phyloP scores from a whole-genome alignment of 2,329 filamentous ascomycete species.

The Pseudomassariella vexata region DNA sequence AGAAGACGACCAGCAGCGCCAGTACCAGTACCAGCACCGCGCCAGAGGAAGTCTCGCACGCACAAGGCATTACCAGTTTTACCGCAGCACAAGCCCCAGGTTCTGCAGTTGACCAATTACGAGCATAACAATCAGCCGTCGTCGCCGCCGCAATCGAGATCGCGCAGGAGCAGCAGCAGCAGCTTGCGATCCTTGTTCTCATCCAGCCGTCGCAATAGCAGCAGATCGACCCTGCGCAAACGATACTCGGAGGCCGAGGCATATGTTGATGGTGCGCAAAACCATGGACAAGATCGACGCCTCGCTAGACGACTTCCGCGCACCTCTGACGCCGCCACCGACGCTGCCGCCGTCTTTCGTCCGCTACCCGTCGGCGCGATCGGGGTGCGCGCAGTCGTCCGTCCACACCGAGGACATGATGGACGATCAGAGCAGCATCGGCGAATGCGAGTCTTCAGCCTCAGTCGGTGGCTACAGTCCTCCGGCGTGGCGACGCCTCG shows the following conservation, averaged over 20 bases:
- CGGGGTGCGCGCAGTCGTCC: constrained; percentile 33
- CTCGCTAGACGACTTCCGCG: constrained; percentile 45
- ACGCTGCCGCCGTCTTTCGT: constrained; percentile 28
- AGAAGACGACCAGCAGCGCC: constrained; percentile 1
- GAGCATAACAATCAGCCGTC: constrained; percentile 12
- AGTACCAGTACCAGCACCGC: constrained; percentile 1
- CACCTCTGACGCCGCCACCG: constrained; percentile 38
- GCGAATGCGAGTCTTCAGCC: constrained; percentile 23
- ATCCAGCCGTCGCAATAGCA: constrained; percentile 13
- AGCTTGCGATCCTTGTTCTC: constrained; percentile 23
- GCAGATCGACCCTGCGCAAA: too few relatives aligned
- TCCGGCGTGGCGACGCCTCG: constrained; percentile 55
- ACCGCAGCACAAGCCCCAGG: constrained; percentile 12
- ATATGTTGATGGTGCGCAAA: too few relatives aligned
- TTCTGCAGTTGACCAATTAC: constrained; percentile 18
- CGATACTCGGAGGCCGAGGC: too few relatives aligned
- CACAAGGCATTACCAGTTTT: constrained; percentile 8
- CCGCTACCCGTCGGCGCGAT: constrained; percentile 34
- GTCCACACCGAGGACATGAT: constrained; percentile 29
- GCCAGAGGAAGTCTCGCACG: background rate
- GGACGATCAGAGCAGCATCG: constrained; percentile 28
- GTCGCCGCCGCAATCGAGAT: constrained; percentile 8
- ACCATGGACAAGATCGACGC: constrained; percentile 38
- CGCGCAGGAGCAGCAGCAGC: constrained; percentile 9
- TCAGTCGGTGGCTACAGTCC: constrained; percentile 55